Evolutionary conservation across 108 stramenopile genomes (phyloP), one percentile per base, ranked within the genome.

Genomic region (Nitzschia sp.): DNA sequence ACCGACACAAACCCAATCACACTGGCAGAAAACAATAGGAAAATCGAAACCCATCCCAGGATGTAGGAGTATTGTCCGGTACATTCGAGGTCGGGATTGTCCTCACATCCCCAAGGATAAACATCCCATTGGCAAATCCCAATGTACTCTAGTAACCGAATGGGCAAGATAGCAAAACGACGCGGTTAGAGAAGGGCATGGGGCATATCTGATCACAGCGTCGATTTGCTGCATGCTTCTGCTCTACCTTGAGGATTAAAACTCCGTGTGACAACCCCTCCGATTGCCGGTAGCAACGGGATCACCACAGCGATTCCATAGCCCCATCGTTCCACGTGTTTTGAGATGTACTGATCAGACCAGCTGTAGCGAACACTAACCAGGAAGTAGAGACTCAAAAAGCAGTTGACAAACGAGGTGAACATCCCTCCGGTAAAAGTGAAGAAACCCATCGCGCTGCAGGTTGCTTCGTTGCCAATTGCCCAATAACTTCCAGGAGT

Each of bases 381-480:
- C 6, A 42, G 38, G 13, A 42, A 42, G 38, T 42, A 42, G 9
- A 42, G 38, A 42, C 38, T 42, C 38, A 42, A 13, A 13, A 42
- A 42, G 38, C 38, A 23, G 53, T 68, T 70, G 75, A 61, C 62
- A 13, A 61, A 58, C 9, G 38, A 42, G 13, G 38, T 42, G 38
- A 42, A 9, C 38, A 42, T 42, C 9, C 38, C 38, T 6, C 6
- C 9, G 24, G 49, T 21, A 33, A 19, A 47, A 8, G 75, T 28
- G n/a, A 76, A 2, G 35, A 76, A 68, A 1, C 67, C 75, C 17
- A 27, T 18, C 17, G 51, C 5, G 4, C 32, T 23, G 46, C 75
- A 76, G 13, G 75, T 61, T 5, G 68, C 68, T 18, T 61, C 18
- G 33, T 53, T 76, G 1, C 75, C 75, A 3, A 51, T 21, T 1